A percentile compares a stretch with the other conserved stretches of the same genome.
Conservation (phyloP, 495 filamentous ascomycete genomes). For the Daldinia vernicosa region DNA sequence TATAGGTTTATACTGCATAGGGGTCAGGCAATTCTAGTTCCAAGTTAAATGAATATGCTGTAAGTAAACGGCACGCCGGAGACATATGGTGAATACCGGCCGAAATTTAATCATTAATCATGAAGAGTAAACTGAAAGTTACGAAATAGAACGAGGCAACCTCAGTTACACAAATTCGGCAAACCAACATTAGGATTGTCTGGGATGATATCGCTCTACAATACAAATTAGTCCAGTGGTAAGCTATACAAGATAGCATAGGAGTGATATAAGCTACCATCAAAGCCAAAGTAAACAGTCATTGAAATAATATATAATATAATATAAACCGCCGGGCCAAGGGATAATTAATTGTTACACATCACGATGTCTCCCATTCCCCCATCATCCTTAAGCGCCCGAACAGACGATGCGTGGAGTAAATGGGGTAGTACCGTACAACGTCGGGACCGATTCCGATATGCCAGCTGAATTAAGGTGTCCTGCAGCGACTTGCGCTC, state of each 20-base stretch:
- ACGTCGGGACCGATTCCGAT: neutral
- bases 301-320: neutral
- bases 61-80: neutral
- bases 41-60: neutral
- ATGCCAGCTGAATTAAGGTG: neutral
- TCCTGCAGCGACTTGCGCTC: neutral
- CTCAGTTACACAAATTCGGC: neutral
- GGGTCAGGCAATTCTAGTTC: neutral
- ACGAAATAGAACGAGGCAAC: neutral
- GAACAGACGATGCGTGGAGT: neutral
- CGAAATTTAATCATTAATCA: neutral
- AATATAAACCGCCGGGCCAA: neutral
- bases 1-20: neutral
- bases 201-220: neutral
- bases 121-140: neutral
- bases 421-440: neutral
- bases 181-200: neutral
- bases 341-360: neutral
- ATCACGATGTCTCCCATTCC: neutral
- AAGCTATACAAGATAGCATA: neutral
- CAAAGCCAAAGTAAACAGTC: neutral
- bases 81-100: neutral
- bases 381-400: neutral
- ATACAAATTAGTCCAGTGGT: neutral
- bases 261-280: neutral